A percentile compares a stretch with the other conserved stretches of the same genome.
Evolutionary conservation across 805 yeast genomes (phyloP).

Genomic region (Suhomyces vadensis): DNA sequence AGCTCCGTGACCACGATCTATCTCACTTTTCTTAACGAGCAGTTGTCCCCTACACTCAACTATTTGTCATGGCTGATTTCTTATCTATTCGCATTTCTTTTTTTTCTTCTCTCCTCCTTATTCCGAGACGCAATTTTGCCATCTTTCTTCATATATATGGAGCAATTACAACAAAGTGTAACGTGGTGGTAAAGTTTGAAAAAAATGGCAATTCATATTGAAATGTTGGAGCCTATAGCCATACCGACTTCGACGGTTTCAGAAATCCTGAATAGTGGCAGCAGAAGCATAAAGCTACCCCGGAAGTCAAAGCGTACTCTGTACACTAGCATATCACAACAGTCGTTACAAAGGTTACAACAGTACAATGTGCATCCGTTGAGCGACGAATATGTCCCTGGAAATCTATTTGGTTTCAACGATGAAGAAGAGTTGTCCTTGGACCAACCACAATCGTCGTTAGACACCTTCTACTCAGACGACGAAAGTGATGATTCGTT

Average conservation of each 20-base stretch:
- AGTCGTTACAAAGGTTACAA: conserved; percentile 4
- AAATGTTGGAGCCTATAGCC: conserved; percentile 6
- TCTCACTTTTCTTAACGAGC: background rate
- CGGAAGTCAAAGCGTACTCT: conserved; percentile 2
- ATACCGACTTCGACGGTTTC: background rate
- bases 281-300: background rate
- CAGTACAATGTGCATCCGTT: conserved; percentile 7
- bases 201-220: conserved; percentile 4
- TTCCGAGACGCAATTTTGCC: conserved; percentile 1
- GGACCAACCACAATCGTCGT: background rate
- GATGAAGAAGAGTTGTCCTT: conserved; percentile 5
- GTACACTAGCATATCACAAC: conserved; percentile 7
- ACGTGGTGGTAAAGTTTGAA: background rate
- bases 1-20: conserved; percentile 2
- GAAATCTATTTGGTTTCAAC: background rate
- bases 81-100: conserved; percentile 6
- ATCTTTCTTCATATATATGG: background rate
- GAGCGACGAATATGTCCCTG: conserved; percentile 10
- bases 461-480: conserved; percentile 8
- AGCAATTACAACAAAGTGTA: background rate
- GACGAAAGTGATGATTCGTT: conserved; percentile 8
- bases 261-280: background rate
- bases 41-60: no score
- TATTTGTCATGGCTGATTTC: conserved; percentile 4
- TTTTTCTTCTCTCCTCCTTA: conserved; percentile 1